A percentile compares a stretch with the other conserved stretches of the same genome.
Evolutionary conservation across 257 asterid species (phyloP).

Genomic region (Nicotiana knightiana): DNA sequence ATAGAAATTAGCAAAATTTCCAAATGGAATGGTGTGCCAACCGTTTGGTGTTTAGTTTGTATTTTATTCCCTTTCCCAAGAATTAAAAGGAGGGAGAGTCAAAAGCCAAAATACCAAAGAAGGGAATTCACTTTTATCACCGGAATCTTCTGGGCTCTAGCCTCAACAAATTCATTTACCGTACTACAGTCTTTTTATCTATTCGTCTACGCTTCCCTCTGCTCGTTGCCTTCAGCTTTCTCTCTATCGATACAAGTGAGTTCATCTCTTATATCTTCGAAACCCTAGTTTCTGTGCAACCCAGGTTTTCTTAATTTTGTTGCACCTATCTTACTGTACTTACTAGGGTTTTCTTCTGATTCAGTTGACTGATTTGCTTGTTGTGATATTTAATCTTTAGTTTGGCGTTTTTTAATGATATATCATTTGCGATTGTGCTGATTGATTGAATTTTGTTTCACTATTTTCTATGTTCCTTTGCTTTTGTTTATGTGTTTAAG

Average conservation of each 20-base stretch:
- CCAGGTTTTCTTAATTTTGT: background rate
- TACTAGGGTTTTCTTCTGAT: background rate
- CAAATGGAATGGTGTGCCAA: no score
- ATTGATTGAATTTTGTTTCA: background rate
- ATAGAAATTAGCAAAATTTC: no score
- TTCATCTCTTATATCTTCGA: background rate
- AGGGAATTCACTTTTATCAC: no score
- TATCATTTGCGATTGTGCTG: background rate
- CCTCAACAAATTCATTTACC: no score
- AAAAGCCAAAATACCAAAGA: no score
- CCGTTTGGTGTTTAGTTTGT: no score
- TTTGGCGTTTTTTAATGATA: background rate
- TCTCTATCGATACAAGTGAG: background rate
- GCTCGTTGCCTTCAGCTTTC: background rate
- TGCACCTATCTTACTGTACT: background rate
- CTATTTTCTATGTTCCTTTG: background rate
- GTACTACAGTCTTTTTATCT: no score
- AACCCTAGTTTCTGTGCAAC: no score
- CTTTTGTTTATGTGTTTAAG: background rate
- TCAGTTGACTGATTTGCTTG: background rate
- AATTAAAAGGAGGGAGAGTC: no score
- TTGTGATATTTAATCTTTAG: background rate
- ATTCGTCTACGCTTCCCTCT: no score
- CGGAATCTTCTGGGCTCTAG: no score
- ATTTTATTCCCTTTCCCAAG: no score